phyloP scores from a whole-genome alignment of 163 green algal species.

The Coccomyxa subellipsoidea region DNA sequence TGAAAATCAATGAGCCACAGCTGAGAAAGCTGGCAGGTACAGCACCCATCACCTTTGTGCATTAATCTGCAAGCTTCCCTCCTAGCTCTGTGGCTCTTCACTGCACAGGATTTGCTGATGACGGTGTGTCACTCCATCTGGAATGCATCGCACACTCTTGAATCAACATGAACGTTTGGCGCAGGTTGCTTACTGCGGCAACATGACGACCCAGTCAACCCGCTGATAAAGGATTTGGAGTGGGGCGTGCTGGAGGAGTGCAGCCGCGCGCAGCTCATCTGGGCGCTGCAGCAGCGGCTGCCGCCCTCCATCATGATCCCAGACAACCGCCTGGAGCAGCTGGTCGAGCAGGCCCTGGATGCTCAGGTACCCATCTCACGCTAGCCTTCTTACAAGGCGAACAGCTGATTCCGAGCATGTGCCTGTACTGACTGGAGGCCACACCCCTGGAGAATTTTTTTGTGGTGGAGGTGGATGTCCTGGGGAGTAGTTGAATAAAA shows the following conservation, averaged over 20 bases:
- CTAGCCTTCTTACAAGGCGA: neutral
- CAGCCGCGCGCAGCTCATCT: conserved; percentile 21
- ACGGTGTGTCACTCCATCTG: too few species aligned
- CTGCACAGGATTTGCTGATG: neutral
- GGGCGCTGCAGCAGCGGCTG: conserved; percentile 59
- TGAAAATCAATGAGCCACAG: conserved; percentile 50
- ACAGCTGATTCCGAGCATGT: too few species aligned
- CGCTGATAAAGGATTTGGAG: conserved; percentile 9
- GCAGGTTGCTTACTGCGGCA: conserved; percentile 16
- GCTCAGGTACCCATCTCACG: conserved; percentile 12
- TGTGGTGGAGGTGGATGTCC: too few species aligned
- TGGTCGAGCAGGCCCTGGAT: conserved; percentile 81
- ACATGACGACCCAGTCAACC: conserved; percentile 1
- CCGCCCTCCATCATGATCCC: conserved; percentile 70
- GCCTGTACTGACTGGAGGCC: too few species aligned
- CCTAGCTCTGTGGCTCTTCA: neutral
- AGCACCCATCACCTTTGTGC: neutral
- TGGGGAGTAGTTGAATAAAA: too few species aligned
- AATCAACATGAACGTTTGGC: neutral
- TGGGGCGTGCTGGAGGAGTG: neutral
- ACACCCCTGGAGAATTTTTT: too few species aligned
- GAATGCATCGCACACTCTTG: too few species aligned
- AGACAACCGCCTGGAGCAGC: conserved; percentile 69
- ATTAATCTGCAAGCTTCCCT: too few species aligned
- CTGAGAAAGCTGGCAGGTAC: conserved; percentile 57